Evolutionary conservation across 2,329 filamentous ascomycete genomes (phyloP), one percentile per base, ranked within the genome.

Genomic region (Talaromyces sp.): DNA sequence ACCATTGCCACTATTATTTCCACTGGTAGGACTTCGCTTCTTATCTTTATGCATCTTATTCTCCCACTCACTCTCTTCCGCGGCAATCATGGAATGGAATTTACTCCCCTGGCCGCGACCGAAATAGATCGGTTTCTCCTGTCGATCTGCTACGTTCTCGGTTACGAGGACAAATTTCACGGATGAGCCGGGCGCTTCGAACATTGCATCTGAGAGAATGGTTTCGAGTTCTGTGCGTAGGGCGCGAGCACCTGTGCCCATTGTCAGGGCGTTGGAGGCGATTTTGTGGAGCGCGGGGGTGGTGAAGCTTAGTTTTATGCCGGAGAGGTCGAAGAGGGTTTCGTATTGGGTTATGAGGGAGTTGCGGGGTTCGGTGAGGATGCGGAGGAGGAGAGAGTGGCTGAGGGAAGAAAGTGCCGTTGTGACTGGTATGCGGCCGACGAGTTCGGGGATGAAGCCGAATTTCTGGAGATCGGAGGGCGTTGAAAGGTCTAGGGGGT

Each of bases 361-460:
- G 79, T 97, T 97, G 65, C 91, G 88, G 0, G 95, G 95, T 75
- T 98, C 94, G 0, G 92, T 97, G 45, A 99, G 84, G 68, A 99
- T 95, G 61, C 93, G 89, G 61, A 94, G 88, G 13, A 99, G 87
- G 66, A 88, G 81, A 19, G 84, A 79, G 68, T 87, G 83, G 63
- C 86, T 85, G 0, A 99, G 84, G 0, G 92, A 89, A 15, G 91
- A 89, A 0, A 99, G 85, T 0, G 95, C 91, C 67, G 92, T 93
- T 58, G 93, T 90, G 66, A 97, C 92, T 61, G 96, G 94, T 58
- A 99, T 88, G 19, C 95, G 91, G n/a, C 95, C 95, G 62, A 98
- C 90, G n/a, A 97, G 84, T 78, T 97, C 93, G 0, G 93, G 93
- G 63, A 97, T 97, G 74, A 97, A 92, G 15, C 93, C 94, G 73